Conservation (phyloP, 1,139 yeast species). For the Nakaseomyces bracarensis region DNA sequence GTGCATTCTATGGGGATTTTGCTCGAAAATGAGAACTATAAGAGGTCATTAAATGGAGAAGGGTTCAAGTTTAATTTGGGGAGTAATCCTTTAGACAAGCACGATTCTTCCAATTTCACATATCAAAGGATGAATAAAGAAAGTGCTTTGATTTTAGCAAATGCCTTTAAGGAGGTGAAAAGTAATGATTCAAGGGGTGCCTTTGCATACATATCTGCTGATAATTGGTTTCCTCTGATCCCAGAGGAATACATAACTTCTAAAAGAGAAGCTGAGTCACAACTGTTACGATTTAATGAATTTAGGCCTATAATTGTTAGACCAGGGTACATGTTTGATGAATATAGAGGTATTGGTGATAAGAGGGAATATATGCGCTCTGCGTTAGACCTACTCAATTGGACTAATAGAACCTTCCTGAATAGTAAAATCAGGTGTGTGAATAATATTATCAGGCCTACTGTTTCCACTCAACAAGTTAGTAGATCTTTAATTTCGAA, state of each 20-base stretch:
- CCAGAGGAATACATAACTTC: constrained; percentile 65
- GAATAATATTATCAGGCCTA: constrained; percentile 51
- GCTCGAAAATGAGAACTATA: constrained; percentile 60
- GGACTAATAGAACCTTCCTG: constrained; percentile 37
- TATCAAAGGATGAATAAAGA: constrained; percentile 61
- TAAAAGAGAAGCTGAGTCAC: constrained; percentile 69
- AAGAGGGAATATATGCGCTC: constrained; percentile 33
- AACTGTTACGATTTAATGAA: constrained; percentile 34
- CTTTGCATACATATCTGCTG: constrained; percentile 78
- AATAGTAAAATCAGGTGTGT: constrained; percentile 31
- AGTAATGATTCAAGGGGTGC: constrained; percentile 32
- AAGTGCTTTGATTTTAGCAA: constrained; percentile 60
- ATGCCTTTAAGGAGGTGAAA: constrained; percentile 37
- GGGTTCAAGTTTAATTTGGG: constrained; percentile 8
- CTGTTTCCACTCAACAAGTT: constrained; percentile 61
- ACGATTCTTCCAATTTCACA: constrained; percentile 35
- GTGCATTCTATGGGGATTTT: constrained; percentile 80
- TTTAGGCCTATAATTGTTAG: constrained; percentile 58
- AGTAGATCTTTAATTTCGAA: constrained; percentile 52
- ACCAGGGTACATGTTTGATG: constrained; percentile 81
- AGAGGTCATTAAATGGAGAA: constrained; percentile 30
- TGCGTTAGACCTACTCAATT: constrained; percentile 35
- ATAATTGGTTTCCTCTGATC: constrained; percentile 54
- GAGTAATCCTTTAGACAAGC: constrained; percentile 47
- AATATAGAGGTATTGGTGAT: constrained; percentile 30